These are phyloP conservation scores for Eremothecium sinecaudum DNA, from an alignment of 1,139 yeast genomes.

Conservation along the genomic window DNA sequence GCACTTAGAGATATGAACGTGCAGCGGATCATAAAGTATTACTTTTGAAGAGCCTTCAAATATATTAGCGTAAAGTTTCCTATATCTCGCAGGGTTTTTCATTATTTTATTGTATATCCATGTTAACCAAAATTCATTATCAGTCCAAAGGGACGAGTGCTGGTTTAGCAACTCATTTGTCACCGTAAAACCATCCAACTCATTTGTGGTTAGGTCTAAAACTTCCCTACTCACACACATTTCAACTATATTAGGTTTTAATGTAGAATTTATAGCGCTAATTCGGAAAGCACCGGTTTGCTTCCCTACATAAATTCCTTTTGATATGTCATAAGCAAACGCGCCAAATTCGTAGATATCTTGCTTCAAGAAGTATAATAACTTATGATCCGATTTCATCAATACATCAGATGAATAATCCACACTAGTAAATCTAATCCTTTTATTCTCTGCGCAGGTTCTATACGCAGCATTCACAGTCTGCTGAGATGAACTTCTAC, in stretches of 20 bases:
- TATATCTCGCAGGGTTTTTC: conserved; percentile 25
- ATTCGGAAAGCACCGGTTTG: conserved; percentile 62
- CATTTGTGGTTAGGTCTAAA: conserved; percentile 48
- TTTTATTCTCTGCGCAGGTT: conserved; percentile 26
- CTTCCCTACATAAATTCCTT: conserved; percentile 46
- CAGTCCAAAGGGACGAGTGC: conserved; percentile 55
- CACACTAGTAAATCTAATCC: conserved; percentile 29
- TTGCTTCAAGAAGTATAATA: conserved; percentile 34
- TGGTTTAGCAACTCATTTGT: conserved; percentile 38
- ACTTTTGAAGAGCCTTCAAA: conserved; percentile 30
- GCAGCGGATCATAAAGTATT: conserved; percentile 59
- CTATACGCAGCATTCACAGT: conserved; percentile 33
- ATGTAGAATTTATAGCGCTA: conserved; percentile 58
- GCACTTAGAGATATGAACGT: conserved; percentile 53
- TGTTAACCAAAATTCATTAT: conserved; percentile 43
- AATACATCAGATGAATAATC: conserved; percentile 30
- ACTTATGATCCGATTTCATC: conserved; percentile 35
- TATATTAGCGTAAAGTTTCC: conserved; percentile 24
- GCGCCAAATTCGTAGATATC: conserved; percentile 56
- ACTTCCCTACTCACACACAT: conserved; percentile 55
- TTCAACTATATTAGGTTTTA: conserved; percentile 51
- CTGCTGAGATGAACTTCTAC: conserved; percentile 34
- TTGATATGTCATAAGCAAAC: conserved; percentile 44
- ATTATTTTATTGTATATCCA: conserved; percentile 34
- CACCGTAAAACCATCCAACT: conserved; percentile 35